These are phyloP conservation scores for Parmales sp. DNA, from an alignment of 108 stramenopile species.

Conservation along the genomic window DNA sequence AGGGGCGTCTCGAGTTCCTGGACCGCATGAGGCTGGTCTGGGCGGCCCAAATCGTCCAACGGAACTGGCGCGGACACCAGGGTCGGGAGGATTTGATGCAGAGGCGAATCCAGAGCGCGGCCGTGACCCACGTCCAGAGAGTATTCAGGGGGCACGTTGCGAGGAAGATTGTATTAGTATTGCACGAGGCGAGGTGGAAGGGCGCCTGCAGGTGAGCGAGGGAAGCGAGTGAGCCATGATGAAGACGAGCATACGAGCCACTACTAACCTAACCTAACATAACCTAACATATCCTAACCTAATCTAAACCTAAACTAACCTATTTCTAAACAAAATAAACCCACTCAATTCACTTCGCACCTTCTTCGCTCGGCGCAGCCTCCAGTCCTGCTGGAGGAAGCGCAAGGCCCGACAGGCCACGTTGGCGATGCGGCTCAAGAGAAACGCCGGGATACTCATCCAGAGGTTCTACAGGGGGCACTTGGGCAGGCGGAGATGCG, in stretches of 20 bases:
- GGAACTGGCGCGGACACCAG: constrained; percentile 53
- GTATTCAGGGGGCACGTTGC: constrained; percentile 45
- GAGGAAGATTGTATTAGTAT: constrained; percentile 35
- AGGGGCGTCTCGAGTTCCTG: constrained; percentile 45
- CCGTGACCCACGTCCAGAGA: constrained; percentile 31
- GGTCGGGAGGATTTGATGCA: constrained; percentile 29
- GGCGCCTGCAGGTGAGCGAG: no score
- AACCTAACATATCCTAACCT: no score
- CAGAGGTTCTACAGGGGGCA: constrained; percentile 59
- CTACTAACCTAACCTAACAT: no score
- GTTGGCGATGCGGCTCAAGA: constrained; percentile 24
- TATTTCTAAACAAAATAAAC: no score
- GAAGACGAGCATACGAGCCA: no score
- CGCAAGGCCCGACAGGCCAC: constrained; percentile 28
- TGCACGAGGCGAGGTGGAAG: constrained; percentile 28
- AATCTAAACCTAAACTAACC: no score
- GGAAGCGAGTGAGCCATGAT: no score
- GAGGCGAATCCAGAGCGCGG: constrained; percentile 27
- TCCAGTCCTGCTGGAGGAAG: constrained; percentile 50
- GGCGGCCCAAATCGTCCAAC: constrained; percentile 68
- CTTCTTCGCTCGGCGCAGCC: no score
- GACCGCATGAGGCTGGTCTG: constrained; percentile 47
- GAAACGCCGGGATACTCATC: constrained; percentile 42
- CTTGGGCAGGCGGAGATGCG: constrained; percentile 51
- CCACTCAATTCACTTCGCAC: no score